Base-by-base conservation (phyloP, 2,329 filamentous ascomycete genomes). In the Pochonia chlamydosporia region DNA sequence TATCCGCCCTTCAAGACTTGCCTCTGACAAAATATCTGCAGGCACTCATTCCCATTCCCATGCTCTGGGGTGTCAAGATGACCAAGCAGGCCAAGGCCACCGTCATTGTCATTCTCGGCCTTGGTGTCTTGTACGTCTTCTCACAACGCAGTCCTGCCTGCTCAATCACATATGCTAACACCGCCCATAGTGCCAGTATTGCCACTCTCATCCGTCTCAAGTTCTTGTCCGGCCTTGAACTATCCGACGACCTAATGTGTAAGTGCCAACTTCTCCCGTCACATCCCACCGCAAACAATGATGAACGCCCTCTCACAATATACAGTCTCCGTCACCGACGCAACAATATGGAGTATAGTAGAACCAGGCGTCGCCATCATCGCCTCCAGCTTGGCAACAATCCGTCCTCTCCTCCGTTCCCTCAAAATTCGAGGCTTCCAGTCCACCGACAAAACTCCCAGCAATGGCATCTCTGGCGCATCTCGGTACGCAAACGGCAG, bases 301-400 rank as follows among this genome's bases (percentile, higher is more conserved):
- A n/a, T n/a, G n/a, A n/a, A n/a, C n/a, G n/a, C n/a, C n/a, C n/a
- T 20, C 55, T 62, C 41, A 64, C 42, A 7, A 14, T 16, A 1
- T 28, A 8, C 40, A 77, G 74, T 67, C 56, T 66, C 68, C 44
- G 72, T 68, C 20, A 79, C 75, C 4, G 65, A 76, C 49, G 69
- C 75, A 30, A 75, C 76, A 69, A 66, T 79, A 6, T 80, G 76
- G 76, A 79, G 74, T 9, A 61, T 79, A n/a, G 64, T 79, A 45
- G 76, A 80, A 54, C 75, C 76, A 2, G 76, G 75, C 5, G 70
- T 79, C 20, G 76, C 75, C 49, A 80, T 79, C 40, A 59, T 74
- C 23, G 76, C 76, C 11, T 71, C 76, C 2, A 77, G 73, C 49
- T 63, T 79, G 10, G 74, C 73, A 20, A 80, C 76, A 5, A 75